Percentiles rank a stretch among this genome's conserved stretches.
These are phyloP conservation scores for Neopestalotiopsis rosae DNA, from an alignment of 2,329 filamentous ascomycete species.

Conservation along the genomic window DNA sequence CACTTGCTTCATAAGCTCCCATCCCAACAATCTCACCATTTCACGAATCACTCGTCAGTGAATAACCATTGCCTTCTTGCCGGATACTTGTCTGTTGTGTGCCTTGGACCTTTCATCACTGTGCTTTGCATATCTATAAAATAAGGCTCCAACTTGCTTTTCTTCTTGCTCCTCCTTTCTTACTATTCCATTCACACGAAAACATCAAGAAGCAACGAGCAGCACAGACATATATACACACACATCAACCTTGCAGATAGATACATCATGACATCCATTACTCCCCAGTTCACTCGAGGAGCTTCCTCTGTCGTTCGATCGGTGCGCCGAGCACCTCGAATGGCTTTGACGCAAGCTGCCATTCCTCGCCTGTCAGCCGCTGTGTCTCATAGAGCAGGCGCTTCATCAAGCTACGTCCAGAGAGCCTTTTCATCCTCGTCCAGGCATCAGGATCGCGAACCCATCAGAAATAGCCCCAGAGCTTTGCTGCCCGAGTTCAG, in stretches of 20 bases:
- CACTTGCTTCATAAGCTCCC: too few species aligned
- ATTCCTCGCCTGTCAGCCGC: neutral
- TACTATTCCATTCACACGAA: neutral
- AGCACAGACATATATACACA: neutral
- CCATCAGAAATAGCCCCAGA: constrained; percentile 18
- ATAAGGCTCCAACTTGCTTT: neutral
- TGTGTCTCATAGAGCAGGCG: neutral
- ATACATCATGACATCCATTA: neutral
- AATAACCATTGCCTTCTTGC: neutral
- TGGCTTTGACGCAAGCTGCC: neutral
- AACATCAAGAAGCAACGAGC: neutral
- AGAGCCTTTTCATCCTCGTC: constrained; percentile 9
- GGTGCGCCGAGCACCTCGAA: neutral
- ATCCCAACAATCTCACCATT: too few species aligned
- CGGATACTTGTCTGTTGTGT: neutral
- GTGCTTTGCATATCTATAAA: neutral
- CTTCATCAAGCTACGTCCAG: neutral
- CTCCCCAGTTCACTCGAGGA: neutral
- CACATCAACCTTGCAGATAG: neutral
- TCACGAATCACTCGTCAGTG: neutral
- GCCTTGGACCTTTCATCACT: neutral
- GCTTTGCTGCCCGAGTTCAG: constrained; percentile 72
- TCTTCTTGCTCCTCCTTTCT: neutral
- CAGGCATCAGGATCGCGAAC: constrained; percentile 6
- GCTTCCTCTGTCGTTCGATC: constrained; percentile 3